Base-by-base conservation (phyloP, 495 filamentous ascomycete species). In the Daldinia bambusicola region DNA sequence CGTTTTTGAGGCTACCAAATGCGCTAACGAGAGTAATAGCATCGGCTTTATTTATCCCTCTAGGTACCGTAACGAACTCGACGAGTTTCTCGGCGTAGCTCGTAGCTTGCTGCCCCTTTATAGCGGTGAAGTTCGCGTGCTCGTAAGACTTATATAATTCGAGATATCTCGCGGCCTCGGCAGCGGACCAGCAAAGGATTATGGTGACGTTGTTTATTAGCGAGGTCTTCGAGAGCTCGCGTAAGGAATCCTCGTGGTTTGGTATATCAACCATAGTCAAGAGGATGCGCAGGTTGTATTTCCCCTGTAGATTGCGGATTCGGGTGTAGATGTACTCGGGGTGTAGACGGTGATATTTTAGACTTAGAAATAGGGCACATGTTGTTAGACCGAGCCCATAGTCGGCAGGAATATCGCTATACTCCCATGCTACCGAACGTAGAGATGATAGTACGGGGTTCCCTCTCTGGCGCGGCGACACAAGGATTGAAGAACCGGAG, bases 271-370 rank as follows among this genome's bases (percentile, higher is more conserved):
- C 94, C 87, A 98, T 93, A 2, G 90, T 89, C 30, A 98, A 84
- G 2, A 99, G 79, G 30, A 98, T 84, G 8, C 95, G 91, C 14
- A 98, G 84, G 66, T 89, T 89, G 82, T 94, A 98, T 76, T 92
- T 92, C 16, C 89, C 89, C 22, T 89, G 89, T 8, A 99, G 82
- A 37, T 86, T 86, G 51, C 89, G 88, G 67, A 99, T 93, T 63
- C 95, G 92, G 22, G 90, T 92, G 84, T 98, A 98, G 76, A 99
- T 92, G 82, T 99, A 99, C 80, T 98, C 95, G 1, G 95, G 95
- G 78, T 99, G 96, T 52, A 98, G 82, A 10, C 95, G 93, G 79
- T 99, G 95, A 79, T 99, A 99, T 79, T 99, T 99, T 36, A 99
- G 85, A 30, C 91, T 94, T 14, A 99, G 85, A 74, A 98, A 99